Evolutionary conservation across 1,284 basidiomycete species (phyloP).

Genomic region (Fomitiporia mediterranea): DNA sequence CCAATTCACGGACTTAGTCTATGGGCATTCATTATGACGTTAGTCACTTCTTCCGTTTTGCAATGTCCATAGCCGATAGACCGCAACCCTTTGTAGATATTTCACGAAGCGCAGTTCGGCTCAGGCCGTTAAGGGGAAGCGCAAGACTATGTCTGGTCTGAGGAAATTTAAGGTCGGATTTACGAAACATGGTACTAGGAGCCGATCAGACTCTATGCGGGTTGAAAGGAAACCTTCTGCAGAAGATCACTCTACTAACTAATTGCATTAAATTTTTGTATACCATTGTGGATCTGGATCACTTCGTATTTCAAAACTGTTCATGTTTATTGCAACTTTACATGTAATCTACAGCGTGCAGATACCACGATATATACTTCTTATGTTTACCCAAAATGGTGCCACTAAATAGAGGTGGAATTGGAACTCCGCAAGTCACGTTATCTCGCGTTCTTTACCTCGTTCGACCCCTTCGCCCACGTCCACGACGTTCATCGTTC

Average conservation of each 20-base stretch:
- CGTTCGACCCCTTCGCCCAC: slow-evolving; percentile 9
- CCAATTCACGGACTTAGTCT: slow-evolving; percentile 19
- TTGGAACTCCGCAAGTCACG: slow-evolving; percentile 4
- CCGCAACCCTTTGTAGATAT: slow-evolving; percentile 3
- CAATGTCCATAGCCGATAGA: background rate
- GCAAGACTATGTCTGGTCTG: slow-evolving; percentile 11
- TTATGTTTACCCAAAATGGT: background rate
- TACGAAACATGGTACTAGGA: background rate
- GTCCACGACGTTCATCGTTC: slow-evolving; percentile 9
- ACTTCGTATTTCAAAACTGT: background rate
- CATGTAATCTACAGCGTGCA: no score
- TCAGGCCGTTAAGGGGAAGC: slow-evolving; percentile 12
- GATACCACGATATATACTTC: no score
- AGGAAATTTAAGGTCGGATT: slow-evolving; percentile 14
- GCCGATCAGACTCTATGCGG: background rate
- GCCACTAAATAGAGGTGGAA: background rate
- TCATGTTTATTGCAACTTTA: background rate
- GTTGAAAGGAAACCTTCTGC: background rate
- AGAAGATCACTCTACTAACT: no score
- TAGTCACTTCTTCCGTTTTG: background rate
- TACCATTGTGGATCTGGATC: background rate
- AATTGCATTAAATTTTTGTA: no score
- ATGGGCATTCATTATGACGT: slow-evolving; percentile 21
- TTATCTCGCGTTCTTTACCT: slow-evolving; percentile 10
- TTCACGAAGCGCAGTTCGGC: slow-evolving; percentile 14